Percentiles rank a stretch among this genome's conserved stretches.
These are phyloP conservation scores for Tulasnella calospora DNA, from an alignment of 768 basidiomycete genomes.

Conservation along the genomic window DNA sequence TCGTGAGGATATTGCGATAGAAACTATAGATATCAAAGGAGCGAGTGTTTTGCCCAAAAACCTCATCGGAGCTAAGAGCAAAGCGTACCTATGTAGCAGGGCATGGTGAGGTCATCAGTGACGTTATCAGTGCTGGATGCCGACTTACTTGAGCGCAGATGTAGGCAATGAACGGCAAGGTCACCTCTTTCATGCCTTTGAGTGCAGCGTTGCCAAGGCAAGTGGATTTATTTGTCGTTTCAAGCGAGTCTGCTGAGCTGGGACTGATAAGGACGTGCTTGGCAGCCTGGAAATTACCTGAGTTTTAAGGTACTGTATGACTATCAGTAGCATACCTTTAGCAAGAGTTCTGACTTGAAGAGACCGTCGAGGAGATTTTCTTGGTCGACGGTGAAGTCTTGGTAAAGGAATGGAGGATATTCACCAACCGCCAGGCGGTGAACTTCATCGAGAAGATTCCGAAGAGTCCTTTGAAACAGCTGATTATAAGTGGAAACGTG, in stretches of 20 bases:
- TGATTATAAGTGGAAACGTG: background rate
- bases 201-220: background rate
- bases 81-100: no score
- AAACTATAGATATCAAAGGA: no score
- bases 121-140: no score
- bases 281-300: background rate
- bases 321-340: background rate
- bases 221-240: background rate
- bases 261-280: background rate
- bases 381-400: background rate
- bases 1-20: no score
- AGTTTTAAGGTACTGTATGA: background rate
- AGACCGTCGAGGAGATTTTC: background rate
- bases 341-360: background rate
- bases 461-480: background rate
- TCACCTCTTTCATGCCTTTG: background rate
- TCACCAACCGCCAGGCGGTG: background rate
- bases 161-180: background rate
- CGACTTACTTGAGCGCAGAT: background rate
- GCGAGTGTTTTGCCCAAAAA: no score
- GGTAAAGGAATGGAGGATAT: background rate
- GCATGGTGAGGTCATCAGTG: no score
- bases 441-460: background rate
- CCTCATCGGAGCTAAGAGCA: no score
- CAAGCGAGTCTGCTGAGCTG: background rate